These are phyloP conservation scores for Tetrastigma voinierianum DNA, from an alignment of 164 flowering plant genomes.

Conservation along the genomic window DNA sequence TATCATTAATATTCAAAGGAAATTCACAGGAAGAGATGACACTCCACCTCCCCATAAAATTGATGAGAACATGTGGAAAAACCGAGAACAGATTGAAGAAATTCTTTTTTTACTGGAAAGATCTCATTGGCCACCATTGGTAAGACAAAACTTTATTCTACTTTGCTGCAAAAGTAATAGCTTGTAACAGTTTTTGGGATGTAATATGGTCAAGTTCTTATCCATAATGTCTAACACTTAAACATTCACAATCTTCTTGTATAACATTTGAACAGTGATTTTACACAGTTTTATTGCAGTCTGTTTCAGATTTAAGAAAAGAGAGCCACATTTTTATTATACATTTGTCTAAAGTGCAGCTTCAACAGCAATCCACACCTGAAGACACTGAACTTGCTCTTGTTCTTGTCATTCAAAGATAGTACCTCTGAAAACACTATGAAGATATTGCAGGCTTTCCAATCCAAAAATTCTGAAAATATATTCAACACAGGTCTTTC, in stretches of 20 bases:
- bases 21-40: conserved; percentile 53
- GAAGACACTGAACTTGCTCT: conserved; percentile 56
- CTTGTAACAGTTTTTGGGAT: no score
- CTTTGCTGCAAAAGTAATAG: no score
- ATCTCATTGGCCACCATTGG: conserved; percentile 60
- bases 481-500: conserved; percentile 75
- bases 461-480: conserved; percentile 71
- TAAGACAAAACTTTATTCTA: conserved; percentile 17
- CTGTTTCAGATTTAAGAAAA: no score
- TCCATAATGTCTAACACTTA: no score
- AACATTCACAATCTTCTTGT: no score
- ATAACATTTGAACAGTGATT: not conserved
- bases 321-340: not conserved
- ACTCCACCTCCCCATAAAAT: conserved; percentile 73
- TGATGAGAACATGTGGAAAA: conserved; percentile 98
- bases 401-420: conserved; percentile 43
- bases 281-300: not conserved
- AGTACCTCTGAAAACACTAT: conserved; percentile 46
- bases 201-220: no score
- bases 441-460: conserved; percentile 59
- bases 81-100: conserved; percentile 90
- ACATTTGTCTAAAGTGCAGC: conserved; percentile 45
- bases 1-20: conserved; percentile 38
- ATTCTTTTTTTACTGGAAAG: conserved; percentile 64
- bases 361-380: conserved; percentile 53